phyloP scores from a whole-genome alignment of 2,329 filamentous ascomycete species.

The Waltergamsia citrina region DNA sequence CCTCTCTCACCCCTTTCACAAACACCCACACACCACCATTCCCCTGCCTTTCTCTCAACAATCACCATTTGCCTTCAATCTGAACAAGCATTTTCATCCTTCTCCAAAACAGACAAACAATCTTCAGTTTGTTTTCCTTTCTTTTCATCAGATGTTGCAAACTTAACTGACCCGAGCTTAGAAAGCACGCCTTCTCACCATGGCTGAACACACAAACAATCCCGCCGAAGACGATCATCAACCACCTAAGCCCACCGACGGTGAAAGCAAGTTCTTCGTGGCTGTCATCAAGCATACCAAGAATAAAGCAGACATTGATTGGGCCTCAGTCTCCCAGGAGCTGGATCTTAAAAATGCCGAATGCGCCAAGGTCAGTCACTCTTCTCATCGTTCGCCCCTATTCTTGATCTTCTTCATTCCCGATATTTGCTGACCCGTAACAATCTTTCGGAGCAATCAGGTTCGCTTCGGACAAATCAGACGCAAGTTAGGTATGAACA shows the following conservation, averaged over 20 bases:
- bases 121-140: too few relatives aligned
- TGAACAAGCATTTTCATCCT: too few relatives aligned
- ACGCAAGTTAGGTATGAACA: constrained; percentile 26
- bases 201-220: neutral
- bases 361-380: constrained; percentile 32
- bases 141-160: too few relatives aligned
- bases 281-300: constrained; percentile 32
- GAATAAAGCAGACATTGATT: constrained; percentile 36
- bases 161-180: too few relatives aligned
- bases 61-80: too few relatives aligned
- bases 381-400: neutral
- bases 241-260: constrained; percentile 21
- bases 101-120: too few relatives aligned
- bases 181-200: too few relatives aligned
- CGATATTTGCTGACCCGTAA: neutral
- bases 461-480: constrained; percentile 41
- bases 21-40: too few relatives aligned
- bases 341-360: constrained; percentile 33
- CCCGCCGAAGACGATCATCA: neutral
- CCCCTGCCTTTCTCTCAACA: too few relatives aligned
- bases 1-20: too few relatives aligned
- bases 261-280: constrained; percentile 33
- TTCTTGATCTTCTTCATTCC: neutral
- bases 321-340: constrained; percentile 32
- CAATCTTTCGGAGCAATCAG: constrained; percentile 10